Evolutionary conservation across 352 stramenopile genomes (phyloP), one percentile per base, ranked within the genome.

Genomic region (Aphanomyces astaci): DNA sequence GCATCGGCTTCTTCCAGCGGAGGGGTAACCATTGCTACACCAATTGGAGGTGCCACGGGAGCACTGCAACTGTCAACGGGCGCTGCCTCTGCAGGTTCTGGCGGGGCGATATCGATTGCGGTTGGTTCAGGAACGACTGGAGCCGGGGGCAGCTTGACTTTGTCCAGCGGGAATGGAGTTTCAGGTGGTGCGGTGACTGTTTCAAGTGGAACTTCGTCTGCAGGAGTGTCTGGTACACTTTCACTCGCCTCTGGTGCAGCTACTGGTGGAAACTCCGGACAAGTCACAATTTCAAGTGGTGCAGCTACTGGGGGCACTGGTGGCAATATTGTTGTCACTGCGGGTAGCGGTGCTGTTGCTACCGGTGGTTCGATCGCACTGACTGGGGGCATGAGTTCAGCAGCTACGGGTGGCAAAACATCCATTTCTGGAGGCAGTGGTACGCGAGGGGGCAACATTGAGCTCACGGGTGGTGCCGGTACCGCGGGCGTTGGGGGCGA

Each of bases 51-150:
- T 30, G 55, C 13, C 5, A 60, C 63, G n/a, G 74, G 74, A 2
- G 70, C 72, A 22, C 17, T 65, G 24, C 56, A 65, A 17, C 25
- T 82, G 28, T 17, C 48, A 36, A 71, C 45, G 36, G 76, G 74
- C 9, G 27, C 62, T 27, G 70, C 66, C 11, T 40, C 64, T 4
- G 65, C 49, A 46, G 56, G 57, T 5, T 71, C 69, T 49, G 74
- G 76, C 52, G 76, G 76, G 11, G 70, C n/a, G 4, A 55, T 82
- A 22, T 51, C 46, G 24, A 60, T 82, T 7, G 73, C 49, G 3
- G 78, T 73, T 30, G 74, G 73, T 15, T 64, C 43, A 5, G 74
- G 76, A 4, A 54, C 48, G 22, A 66, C 25, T 43, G 65, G 68
- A 25, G 24, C 71, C 28, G 78, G 74, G 43, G 76, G 76, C 1